Evolutionary conservation across 1,284 basidiomycete species (phyloP), one percentile per base, ranked within the genome.

Genomic region (Meira nashicola): DNA sequence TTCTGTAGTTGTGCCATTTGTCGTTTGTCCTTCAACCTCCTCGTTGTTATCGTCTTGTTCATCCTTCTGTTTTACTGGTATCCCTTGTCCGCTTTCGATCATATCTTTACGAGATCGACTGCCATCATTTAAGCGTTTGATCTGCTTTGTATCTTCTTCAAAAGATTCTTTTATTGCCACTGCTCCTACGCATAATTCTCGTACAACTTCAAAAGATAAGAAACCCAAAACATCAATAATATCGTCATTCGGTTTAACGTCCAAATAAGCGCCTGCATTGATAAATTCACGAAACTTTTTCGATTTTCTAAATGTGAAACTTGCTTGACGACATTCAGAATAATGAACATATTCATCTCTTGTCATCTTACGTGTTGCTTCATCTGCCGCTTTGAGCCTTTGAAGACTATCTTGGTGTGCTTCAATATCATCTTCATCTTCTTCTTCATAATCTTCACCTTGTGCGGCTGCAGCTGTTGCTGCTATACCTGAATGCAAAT

Each of bases 261-360:
- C 93, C 56, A 97, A 84, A 65, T 92, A 88, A 0, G 87, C 78
- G 5, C 89, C 86, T n/a, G 95, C 85, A 77, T 92, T 92, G 67
- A 98, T 85, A 75, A 95, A 97, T 70, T 97, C 94, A 43, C 91
- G 85, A 80, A 97, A 98, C 1, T 91, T 89, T 78, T 95, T 95
- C 10, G 87, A 91, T 85, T 95, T 95, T 52, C 92, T 86, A 78
- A 94, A 96, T 0, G 93, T 95, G 79, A 97, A 98, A 10, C 90
- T 92, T 0, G 94, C 94, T 79, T 96, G 92, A 55, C 94, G 85
- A 81, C 93, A 96, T 74, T 96, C 92, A 1, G 92, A 92, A 77
- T 97, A 98, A 76, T 95, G 92, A 63, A 93, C 89, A 77, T 97
- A 97, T 73, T 97, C 92, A 75, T 96, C 92, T 65, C 90, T 84